These are phyloP conservation scores for Pestalotiopsis sp. DNA, from an alignment of 2,329 filamentous ascomycete genomes.

Conservation along the genomic window DNA sequence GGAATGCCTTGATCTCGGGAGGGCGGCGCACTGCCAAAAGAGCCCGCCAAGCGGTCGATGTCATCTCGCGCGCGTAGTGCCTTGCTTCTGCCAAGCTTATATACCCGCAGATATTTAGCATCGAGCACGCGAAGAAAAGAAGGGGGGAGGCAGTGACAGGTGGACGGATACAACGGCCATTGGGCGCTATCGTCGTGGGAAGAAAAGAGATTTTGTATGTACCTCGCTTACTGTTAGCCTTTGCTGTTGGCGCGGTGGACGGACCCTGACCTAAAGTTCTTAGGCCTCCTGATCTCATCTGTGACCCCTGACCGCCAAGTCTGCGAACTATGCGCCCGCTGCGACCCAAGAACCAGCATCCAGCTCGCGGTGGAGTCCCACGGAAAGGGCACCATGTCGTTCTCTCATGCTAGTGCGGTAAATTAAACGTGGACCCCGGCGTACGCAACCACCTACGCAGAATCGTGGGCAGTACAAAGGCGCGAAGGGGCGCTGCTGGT, in stretches of 20 bases:
- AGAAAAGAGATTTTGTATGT: background rate
- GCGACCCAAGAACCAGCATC: background rate
- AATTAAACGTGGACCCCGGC: background rate
- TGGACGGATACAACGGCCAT: background rate
- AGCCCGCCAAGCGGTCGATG: background rate
- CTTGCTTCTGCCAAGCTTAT: background rate
- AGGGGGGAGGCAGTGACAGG: background rate
- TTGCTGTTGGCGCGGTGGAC: background rate
- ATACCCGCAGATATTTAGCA: background rate
- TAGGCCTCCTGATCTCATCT: background rate
- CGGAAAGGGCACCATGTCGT: background rate
- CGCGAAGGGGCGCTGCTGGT: background rate
- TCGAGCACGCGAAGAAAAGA: background rate
- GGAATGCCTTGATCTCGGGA: background rate
- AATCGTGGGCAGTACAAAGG: background rate
- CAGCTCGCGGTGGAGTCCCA: background rate
- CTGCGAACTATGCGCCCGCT: background rate
- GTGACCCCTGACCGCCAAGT: background rate
- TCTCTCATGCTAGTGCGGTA: background rate
- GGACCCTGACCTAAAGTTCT: background rate
- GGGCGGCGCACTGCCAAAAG: background rate
- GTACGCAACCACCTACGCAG: background rate
- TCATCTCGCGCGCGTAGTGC: background rate
- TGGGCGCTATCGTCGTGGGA: background rate
- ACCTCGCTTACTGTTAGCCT: background rate